Percentiles rank a stretch among this genome's conserved stretches.
Evolutionary conservation across 805 yeast species (phyloP).

Genomic region (Torulaspora franciscae): DNA sequence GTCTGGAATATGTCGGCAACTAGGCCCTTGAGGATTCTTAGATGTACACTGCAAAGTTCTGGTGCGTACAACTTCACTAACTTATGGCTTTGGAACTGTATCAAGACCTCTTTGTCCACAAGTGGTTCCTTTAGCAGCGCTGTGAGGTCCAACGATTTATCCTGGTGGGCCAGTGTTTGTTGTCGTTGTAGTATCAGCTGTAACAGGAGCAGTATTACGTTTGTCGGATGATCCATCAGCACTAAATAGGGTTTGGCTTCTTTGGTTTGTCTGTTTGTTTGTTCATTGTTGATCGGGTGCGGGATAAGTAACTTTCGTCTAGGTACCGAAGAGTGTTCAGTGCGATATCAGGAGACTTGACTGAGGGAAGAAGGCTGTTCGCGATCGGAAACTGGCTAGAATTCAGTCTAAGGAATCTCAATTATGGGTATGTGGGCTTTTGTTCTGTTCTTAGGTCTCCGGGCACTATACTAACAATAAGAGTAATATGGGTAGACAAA

Average conservation of each 20-base stretch:
- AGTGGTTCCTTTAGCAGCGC: constrained; percentile 25
- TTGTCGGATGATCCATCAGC: constrained; percentile 21
- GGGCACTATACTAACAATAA: background rate
- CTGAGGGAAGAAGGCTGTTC: background rate
- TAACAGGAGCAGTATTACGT: constrained; percentile 26
- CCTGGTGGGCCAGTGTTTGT: constrained; percentile 22
- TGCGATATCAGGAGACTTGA: background rate
- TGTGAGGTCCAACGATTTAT: constrained; percentile 16
- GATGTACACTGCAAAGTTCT: constrained; percentile 19
- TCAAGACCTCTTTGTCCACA: constrained; percentile 22
- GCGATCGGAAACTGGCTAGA: background rate
- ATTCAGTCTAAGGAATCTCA: background rate
- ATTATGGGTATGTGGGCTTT: constrained; percentile 1
- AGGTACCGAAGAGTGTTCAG: background rate
- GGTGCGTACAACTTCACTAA: constrained; percentile 26
- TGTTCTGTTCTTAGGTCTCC: background rate
- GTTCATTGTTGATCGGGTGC: background rate
- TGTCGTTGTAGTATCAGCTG: constrained; percentile 31
- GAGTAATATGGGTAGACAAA: constrained; percentile 42
- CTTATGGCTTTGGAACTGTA: constrained; percentile 23
- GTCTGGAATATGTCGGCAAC: constrained; percentile 22
- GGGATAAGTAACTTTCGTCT: background rate
- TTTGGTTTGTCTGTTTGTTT: background rate
- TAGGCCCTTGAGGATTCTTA: constrained; percentile 22
- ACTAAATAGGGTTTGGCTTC: background rate